These are phyloP conservation scores for Tanacetum coccineum DNA, from an alignment of 129 eudicot species.

Conservation along the genomic window DNA sequence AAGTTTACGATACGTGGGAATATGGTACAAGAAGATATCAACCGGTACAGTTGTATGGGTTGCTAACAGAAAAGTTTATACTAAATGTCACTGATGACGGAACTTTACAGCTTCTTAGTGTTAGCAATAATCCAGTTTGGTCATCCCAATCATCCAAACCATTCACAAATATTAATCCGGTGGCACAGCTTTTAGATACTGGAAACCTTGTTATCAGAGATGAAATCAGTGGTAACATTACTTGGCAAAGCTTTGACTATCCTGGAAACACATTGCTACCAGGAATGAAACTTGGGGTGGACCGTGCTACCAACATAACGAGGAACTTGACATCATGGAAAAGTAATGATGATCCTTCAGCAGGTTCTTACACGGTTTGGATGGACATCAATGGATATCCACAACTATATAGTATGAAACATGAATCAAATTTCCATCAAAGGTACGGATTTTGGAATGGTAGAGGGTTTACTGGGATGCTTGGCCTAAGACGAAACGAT, in stretches of 20 bases:
- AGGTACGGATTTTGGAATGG: slow-evolving; percentile 44
- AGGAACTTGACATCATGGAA: slow-evolving; percentile 33
- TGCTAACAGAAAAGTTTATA: slow-evolving; percentile 15
- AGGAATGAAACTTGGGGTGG: slow-evolving; percentile 33
- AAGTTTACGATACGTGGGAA: slow-evolving; percentile 11
- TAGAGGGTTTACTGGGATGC: slow-evolving; percentile 24
- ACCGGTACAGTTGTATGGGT: slow-evolving; percentile 8
- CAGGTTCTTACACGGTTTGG: slow-evolving; percentile 10
- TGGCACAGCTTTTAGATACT: slow-evolving; percentile 20
- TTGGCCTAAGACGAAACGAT: background rate
- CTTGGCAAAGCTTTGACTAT: slow-evolving; percentile 40
- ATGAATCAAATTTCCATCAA: background rate
- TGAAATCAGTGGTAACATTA: background rate
- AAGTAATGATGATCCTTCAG: slow-evolving; percentile 31
- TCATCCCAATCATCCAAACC: slow-evolving; percentile 1
- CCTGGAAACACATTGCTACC: slow-evolving; percentile 36
- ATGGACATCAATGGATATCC: slow-evolving; percentile 33
- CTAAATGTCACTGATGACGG: background rate
- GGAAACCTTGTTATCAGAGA: slow-evolving; percentile 27
- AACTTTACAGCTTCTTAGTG: slow-evolving; percentile 5
- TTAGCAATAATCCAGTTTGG: background rate
- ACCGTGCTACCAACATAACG: slow-evolving; percentile 1
- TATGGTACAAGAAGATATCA: slow-evolving; percentile 18
- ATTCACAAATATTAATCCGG: background rate
- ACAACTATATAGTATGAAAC: background rate